Evolutionary conservation across 768 basidiomycete genomes (phyloP), one percentile per base, ranked within the genome.

Genomic region (Boletellus ananiceps): DNA sequence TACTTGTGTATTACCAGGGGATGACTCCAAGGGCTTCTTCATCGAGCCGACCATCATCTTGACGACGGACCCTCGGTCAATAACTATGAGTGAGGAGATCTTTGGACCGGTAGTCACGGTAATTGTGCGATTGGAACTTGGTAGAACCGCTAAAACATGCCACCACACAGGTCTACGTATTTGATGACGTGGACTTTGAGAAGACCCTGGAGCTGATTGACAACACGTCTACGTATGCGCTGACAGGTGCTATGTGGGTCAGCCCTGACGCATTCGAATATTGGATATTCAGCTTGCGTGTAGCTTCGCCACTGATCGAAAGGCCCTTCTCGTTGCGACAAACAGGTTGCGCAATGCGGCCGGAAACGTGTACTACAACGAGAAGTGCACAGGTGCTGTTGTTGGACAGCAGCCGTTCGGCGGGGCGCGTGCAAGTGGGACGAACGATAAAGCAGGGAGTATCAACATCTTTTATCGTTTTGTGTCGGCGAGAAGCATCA

Each of bases 331-430:
- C 55, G 72, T 73, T 31, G 90, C 93, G 2, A 84, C 91, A 37
- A 86, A 87, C 71, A 79, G 77, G 47, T 79, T 99, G 38, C 86
- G 93, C 48, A 87, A 95, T 71, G 77, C 93, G 1, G 91, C 96
- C 3, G 96, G 96, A 3, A 99, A 97, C 68, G 83, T 95, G 48
- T 99, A 99, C 74, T 92, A 93, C 73, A 97, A 97, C 69, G 94
- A 97, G 59, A 94, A 95, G 69, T 98, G 93, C 70, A 99, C 95
- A 2, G 93, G 93, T 29, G 93, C 93, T n/a, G 89, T 91, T 42
- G 93, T 98, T 32, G 95, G 93, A 8, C 94, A 97, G 67, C 94
- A 99, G 70, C 95, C 96, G 11, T 99, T 99, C 64, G 96, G 96
- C 41, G 96, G 96, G 27, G 90, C 83, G 2, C 82, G 94, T 33